Conservation (phyloP, 192 early-diverging fungal species). For the Cetraspora pellucida region DNA sequence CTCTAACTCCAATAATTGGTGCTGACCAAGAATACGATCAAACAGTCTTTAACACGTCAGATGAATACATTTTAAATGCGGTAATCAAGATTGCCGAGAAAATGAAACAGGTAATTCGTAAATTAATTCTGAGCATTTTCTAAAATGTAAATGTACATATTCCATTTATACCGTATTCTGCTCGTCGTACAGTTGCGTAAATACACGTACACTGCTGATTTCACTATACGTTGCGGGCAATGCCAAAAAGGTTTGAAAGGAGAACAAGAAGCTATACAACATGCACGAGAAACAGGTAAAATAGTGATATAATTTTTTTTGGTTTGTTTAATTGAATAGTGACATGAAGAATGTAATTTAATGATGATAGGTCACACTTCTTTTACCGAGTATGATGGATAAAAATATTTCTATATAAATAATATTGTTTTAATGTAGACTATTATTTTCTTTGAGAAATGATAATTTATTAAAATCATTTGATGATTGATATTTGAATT, state of each 20-base stretch:
- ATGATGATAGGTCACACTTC: not conserved
- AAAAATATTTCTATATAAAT: too few species aligned
- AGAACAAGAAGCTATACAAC: slow-evolving; percentile 66
- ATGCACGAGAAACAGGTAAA: slow-evolving; percentile 52
- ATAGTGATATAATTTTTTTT: not conserved
- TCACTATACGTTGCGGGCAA: slow-evolving; percentile 67
- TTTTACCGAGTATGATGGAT: slow-evolving; percentile 3
- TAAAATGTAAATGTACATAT: not conserved
- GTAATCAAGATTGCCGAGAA: slow-evolving; percentile 45
- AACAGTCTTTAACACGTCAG: slow-evolving; percentile 57
- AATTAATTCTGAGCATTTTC: not conserved
- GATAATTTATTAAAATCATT: too few species aligned
- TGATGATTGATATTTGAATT: too few species aligned
- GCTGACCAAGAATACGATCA: slow-evolving; percentile 72
- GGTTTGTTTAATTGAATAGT: not conserved
- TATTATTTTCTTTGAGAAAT: too few species aligned
- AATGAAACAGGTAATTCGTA: slow-evolving; percentile 46
- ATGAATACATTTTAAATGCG: slow-evolving; percentile 41
- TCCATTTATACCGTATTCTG: not conserved
- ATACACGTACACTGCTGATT: slow-evolving; percentile 72
- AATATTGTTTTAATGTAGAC: too few species aligned
- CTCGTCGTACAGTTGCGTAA: slow-evolving; percentile 55
- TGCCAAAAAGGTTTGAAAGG: slow-evolving; percentile 60
- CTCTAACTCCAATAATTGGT: slow-evolving; percentile 56
- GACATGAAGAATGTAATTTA: not conserved